These are phyloP conservation scores for Rauvolfia tetraphylla DNA, from an alignment of 257 asterid genomes.

Conservation along the genomic window DNA sequence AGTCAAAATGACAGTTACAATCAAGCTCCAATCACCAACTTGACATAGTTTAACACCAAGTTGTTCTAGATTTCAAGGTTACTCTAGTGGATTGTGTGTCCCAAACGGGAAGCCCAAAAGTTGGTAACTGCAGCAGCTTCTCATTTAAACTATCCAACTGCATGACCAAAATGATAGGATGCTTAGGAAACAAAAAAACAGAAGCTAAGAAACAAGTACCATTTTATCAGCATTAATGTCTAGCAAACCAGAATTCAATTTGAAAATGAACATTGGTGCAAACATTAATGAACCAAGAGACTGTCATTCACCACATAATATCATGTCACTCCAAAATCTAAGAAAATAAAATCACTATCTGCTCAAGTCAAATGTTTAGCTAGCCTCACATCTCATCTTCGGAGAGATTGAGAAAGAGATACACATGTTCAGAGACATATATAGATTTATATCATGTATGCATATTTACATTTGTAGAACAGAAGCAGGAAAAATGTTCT, in stretches of 20 bases:
- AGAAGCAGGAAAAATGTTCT: neutral
- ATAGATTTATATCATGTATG: neutral
- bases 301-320: neutral
- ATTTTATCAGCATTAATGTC: slow-evolving; percentile 1
- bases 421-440: neutral
- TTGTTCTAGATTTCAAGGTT: slow-evolving; percentile 14
- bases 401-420: neutral
- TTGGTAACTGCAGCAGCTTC: slow-evolving; percentile 45
- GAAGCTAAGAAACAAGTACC: neutral
- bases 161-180: slow-evolving; percentile 23
- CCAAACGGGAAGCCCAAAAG: slow-evolving; percentile 24
- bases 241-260: neutral
- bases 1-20: slow-evolving; percentile 18
- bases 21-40: slow-evolving; percentile 8
- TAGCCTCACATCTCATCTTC: neutral
- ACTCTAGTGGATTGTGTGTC: slow-evolving; percentile 33
- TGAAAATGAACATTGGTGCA: neutral
- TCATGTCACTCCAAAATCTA: neutral
- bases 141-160: slow-evolving; percentile 92
- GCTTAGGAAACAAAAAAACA: slow-evolving; percentile 17
- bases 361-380: neutral
- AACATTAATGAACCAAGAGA: neutral
- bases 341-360: neutral
- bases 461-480: neutral
- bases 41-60: neutral